These are phyloP conservation scores for Colletotrichum camelliae DNA, from an alignment of 2,329 filamentous ascomycete species.

Conservation along the genomic window DNA sequence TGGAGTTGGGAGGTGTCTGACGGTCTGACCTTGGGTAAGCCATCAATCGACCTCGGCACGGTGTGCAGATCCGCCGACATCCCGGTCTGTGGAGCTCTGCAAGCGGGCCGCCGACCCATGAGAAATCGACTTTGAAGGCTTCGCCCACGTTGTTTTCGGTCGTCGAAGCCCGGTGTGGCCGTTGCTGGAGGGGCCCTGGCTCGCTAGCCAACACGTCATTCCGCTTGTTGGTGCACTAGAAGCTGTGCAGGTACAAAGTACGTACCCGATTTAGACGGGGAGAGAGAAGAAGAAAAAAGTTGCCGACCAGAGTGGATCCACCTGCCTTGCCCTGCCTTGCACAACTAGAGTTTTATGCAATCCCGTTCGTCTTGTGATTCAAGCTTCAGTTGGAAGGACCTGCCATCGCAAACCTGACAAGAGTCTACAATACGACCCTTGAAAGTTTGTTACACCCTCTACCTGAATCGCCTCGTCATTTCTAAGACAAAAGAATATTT, in stretches of 20 bases:
- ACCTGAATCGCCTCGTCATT: too few species aligned
- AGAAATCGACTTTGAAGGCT: neutral
- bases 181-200: neutral
- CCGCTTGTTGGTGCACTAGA: neutral
- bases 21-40: neutral
- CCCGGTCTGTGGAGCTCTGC: neutral
- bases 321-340: neutral
- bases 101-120: neutral
- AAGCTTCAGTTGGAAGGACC: neutral
- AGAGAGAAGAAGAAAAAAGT: neutral
- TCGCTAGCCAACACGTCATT: constrained; percentile 4
- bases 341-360: neutral
- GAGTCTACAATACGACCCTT: too few species aligned
- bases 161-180: neutral
- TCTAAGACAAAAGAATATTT: too few species aligned
- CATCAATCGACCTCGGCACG: constrained; percentile 15
- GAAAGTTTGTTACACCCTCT: too few species aligned
- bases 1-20: constrained; percentile 2
- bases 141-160: neutral
- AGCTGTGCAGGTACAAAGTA: neutral
- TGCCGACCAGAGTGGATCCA: neutral
- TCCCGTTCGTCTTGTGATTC: constrained; percentile 1
- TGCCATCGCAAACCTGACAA: constrained; percentile 12
- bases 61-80: constrained; percentile 3
- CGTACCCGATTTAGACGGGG: neutral